A percentile compares a stretch with the other conserved stretches of the same genome.
Evolutionary conservation across 129 eudicot species (phyloP).

Genomic region (Glebionis coronaria): DNA sequence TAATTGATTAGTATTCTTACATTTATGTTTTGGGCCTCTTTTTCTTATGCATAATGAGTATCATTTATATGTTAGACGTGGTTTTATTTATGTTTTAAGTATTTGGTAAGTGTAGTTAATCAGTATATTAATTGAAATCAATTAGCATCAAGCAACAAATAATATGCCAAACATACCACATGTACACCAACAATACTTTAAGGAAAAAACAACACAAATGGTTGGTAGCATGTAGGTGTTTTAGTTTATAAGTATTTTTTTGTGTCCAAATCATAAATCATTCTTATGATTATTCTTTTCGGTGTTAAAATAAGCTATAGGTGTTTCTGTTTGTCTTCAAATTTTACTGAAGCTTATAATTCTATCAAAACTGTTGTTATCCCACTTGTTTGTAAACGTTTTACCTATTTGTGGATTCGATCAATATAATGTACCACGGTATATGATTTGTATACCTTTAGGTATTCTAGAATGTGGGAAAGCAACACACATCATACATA

Average conservation of each 20-base stretch:
- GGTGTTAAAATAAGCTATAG: constrained; percentile 5
- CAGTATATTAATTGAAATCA: not conserved
- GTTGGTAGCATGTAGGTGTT: constrained; percentile 24
- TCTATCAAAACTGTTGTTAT: too few species aligned
- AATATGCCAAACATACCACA: constrained; percentile 29
- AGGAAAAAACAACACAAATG: constrained; percentile 15
- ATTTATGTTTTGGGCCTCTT: not conserved
- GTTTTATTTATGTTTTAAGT: constrained; percentile 2
- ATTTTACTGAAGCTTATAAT: not conserved
- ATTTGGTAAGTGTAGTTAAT: not conserved
- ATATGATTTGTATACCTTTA: too few species aligned
- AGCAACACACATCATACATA: too few species aligned
- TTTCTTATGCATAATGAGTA: not conserved
- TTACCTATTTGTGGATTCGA: too few species aligned
- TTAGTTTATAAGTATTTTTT: not conserved
- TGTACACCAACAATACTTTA: constrained; percentile 18
- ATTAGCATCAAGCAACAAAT: constrained; percentile 20
- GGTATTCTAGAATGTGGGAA: too few species aligned
- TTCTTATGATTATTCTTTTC: constrained; percentile 7
- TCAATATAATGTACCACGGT: too few species aligned
- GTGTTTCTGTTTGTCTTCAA: not conserved
- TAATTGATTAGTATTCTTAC: not conserved
- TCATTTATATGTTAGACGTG: not conserved
- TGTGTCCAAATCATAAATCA: constrained; percentile 20
- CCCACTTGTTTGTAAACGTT: too few species aligned